Percentiles rank a stretch among this genome's conserved stretches.
Evolutionary conservation across 441 rosid genomes (phyloP).

Genomic region (Populus hybrid): DNA sequence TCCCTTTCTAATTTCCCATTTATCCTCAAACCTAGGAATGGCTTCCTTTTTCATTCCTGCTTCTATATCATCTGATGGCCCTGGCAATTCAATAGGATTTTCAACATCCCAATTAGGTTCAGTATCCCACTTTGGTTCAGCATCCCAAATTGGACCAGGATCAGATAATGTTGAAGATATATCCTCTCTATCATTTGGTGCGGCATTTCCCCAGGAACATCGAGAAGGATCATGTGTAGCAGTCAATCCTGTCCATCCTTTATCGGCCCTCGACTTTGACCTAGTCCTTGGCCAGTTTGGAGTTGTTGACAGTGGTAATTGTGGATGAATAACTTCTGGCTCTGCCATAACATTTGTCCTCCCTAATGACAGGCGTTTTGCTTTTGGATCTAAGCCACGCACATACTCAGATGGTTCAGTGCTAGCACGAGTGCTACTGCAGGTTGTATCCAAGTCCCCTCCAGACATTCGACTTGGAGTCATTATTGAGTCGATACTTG

Average conservation of each 20-base stretch:
- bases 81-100: conserved; percentile 80
- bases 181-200: conserved; percentile 83
- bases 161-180: conserved; percentile 92
- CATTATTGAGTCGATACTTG: conserved; percentile 96
- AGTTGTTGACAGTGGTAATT: conserved; percentile 66
- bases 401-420: conserved; percentile 93
- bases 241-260: conserved; percentile 82
- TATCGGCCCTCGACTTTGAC: conserved; percentile 87
- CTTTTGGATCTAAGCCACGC: conserved; percentile 86
- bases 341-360: conserved; percentile 68
- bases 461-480: conserved; percentile 72
- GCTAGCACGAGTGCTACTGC: conserved; percentile 79
- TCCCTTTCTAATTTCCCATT: conserved; percentile 77
- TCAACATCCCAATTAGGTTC: conserved; percentile 81
- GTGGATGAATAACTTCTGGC: conserved; percentile 90
- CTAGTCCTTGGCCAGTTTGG: conserved; percentile 96
- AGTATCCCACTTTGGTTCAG: conserved; percentile 91
- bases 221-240: conserved; percentile 65
- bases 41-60: conserved; percentile 52
- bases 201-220: conserved; percentile 79
- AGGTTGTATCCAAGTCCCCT: conserved; percentile 69
- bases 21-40: conserved; percentile 56
- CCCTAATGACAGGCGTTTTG: conserved; percentile 78
- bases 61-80: conserved; percentile 70
- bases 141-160: conserved; percentile 98